A percentile compares a stretch with the other conserved stretches of the same genome.
Conservation (phyloP, 345 rosid species). For the Citrus maxima region DNA sequence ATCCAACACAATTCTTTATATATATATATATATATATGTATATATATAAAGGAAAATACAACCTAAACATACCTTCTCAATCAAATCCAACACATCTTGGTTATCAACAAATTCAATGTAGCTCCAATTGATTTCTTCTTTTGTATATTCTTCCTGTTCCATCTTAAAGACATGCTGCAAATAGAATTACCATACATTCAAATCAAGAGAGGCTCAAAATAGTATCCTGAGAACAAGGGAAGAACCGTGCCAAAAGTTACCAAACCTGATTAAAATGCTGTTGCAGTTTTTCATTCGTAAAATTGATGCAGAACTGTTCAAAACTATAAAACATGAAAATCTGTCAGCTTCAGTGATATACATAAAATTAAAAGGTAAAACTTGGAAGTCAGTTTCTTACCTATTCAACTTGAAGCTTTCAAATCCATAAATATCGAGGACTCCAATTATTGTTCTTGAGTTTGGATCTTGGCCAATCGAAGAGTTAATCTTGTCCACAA, state of each 20-base stretch:
- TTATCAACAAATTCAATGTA: slow-evolving; percentile 99
- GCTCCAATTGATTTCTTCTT: slow-evolving; percentile 99
- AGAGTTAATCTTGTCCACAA: slow-evolving; percentile 88
- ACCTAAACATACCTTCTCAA: slow-evolving; percentile 69
- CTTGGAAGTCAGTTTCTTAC: slow-evolving; percentile 39
- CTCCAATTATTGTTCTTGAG: slow-evolving; percentile 92
- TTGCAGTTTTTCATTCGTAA: slow-evolving; percentile 97
- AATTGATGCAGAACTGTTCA: slow-evolving; percentile 99
- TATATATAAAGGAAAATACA: slow-evolving; percentile 1
- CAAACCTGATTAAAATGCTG: slow-evolving; percentile 99
- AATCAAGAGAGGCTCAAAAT: slow-evolving; percentile 12
- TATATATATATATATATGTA: neutral
- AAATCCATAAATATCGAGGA: slow-evolving; percentile 97
- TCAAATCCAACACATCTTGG: slow-evolving; percentile 97
- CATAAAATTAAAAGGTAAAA: neutral
- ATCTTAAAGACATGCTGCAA: slow-evolving; percentile 97
- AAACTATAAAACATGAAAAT: slow-evolving; percentile 43
- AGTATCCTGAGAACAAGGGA: neutral
- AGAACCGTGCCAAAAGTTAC: slow-evolving; percentile 12
- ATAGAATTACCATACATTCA: slow-evolving; percentile 20
- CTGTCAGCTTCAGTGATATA: slow-evolving; percentile 25
- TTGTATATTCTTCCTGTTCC: slow-evolving; percentile 99
- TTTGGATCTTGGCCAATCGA: slow-evolving; percentile 99
- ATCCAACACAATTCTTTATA: neutral
- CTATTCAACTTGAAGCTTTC: slow-evolving; percentile 98